These are phyloP conservation scores for Picocystis salinarum DNA, from an alignment of 139 green algal genomes.

Conservation along the genomic window DNA sequence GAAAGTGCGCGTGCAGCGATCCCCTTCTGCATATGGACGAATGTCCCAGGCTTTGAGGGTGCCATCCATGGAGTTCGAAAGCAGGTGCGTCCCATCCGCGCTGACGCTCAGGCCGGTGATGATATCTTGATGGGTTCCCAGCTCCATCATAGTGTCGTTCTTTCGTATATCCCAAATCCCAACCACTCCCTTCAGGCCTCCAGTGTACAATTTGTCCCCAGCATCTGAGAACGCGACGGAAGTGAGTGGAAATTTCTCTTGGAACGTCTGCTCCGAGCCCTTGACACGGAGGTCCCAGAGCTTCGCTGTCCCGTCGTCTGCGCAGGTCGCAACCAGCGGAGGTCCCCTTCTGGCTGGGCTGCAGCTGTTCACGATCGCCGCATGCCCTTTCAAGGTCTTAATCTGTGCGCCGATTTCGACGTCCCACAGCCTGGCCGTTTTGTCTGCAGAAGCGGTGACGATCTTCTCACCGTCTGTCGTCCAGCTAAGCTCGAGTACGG, in stretches of 20 bases:
- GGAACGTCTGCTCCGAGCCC: slow-evolving; percentile 44
- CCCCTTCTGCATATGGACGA: slow-evolving; percentile 65
- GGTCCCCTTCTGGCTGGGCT: slow-evolving; percentile 41
- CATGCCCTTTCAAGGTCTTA: slow-evolving; percentile 76
- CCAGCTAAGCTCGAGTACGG: slow-evolving; percentile 81
- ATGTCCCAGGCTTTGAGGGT: slow-evolving; percentile 68
- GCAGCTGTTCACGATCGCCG: slow-evolving; percentile 75
- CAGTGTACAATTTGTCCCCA: slow-evolving; percentile 72
- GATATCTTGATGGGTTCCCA: slow-evolving; percentile 19
- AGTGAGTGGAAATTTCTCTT: slow-evolving; percentile 50
- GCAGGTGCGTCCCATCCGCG: slow-evolving; percentile 65
- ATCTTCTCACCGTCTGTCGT: slow-evolving; percentile 57
- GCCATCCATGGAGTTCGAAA: slow-evolving; percentile 92
- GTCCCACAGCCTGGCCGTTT: slow-evolving; percentile 25
- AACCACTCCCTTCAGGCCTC: slow-evolving; percentile 67
- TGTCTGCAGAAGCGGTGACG: slow-evolving; percentile 61
- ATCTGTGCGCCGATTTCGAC: slow-evolving; percentile 25
- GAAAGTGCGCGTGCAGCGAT: slow-evolving; percentile 49
- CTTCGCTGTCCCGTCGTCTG: slow-evolving; percentile 74
- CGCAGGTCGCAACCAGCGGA: slow-evolving; percentile 56
- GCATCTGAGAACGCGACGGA: slow-evolving; percentile 57
- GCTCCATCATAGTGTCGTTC: slow-evolving; percentile 26
- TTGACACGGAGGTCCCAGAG: slow-evolving; percentile 78
- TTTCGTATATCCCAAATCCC: slow-evolving; percentile 19
- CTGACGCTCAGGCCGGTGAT: slow-evolving; percentile 56